Evolutionary conservation across 192 early-diverging fungal genomes (phyloP).

Genomic region (Phlyctochytrium arcticum): DNA sequence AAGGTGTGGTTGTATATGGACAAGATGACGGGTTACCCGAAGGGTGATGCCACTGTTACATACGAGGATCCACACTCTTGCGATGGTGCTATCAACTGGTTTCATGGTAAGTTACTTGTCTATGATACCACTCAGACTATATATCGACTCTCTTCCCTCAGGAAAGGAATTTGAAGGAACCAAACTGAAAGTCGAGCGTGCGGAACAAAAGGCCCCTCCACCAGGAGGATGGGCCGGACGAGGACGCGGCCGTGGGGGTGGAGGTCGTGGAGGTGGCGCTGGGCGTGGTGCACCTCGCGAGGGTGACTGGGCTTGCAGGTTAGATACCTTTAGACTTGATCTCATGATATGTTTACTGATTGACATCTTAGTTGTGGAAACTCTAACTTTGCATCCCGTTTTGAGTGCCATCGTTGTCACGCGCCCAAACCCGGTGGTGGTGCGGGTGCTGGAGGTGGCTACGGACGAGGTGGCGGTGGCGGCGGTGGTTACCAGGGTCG

Average conservation of each 20-base stretch:
- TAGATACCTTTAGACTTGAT: slow-evolving; percentile 58
- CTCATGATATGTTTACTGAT: slow-evolving; percentile 34
- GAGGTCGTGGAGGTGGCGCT: slow-evolving; percentile 44
- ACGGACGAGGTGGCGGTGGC: no score
- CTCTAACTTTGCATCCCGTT: no score
- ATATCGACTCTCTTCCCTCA: slow-evolving; percentile 30
- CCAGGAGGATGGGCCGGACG: slow-evolving; percentile 30
- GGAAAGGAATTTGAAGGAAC: slow-evolving; percentile 53
- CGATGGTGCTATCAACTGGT: slow-evolving; percentile 71
- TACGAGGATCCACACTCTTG: slow-evolving; percentile 71
- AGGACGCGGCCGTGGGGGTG: slow-evolving; percentile 38
- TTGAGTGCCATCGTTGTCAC: no score
- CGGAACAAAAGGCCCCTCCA: slow-evolving; percentile 49
- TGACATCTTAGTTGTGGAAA: not conserved
- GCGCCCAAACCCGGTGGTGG: no score
- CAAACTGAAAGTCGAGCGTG: slow-evolving; percentile 58
- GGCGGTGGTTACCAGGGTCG: no score
- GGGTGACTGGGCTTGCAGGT: slow-evolving; percentile 43
- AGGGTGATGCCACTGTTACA: slow-evolving; percentile 76
- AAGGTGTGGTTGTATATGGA: slow-evolving; percentile 74
- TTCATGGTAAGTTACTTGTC: slow-evolving; percentile 45
- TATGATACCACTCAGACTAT: not conserved
- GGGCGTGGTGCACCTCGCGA: slow-evolving; percentile 40
- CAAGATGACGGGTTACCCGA: slow-evolving; percentile 55
- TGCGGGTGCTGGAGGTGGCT: no score